Evolutionary conservation across 2,329 filamentous ascomycete genomes (phyloP), one percentile per base, ranked within the genome.

Genomic region (Aspergillus pseudotamarii): DNA sequence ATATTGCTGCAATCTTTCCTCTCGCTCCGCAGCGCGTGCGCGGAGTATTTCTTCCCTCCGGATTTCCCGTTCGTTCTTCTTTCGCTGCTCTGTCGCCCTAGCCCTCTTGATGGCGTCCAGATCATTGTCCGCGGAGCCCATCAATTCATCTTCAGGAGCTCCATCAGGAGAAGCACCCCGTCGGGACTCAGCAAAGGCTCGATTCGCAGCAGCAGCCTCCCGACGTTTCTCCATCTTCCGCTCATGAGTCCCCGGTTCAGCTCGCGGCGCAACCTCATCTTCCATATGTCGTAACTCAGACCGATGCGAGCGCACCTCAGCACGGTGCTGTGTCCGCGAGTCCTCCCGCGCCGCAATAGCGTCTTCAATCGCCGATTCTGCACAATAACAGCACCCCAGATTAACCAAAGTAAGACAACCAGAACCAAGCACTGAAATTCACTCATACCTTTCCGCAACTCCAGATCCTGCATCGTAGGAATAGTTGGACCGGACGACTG

Each of bases 201-300:
- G 86, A 81, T 96, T 89, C 68, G 89, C 88, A 8, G 90, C 89
- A 34, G 91, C 90, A 6, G 86, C 82, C 66, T 91, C 90, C 38
- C 85, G 86, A 67, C 89, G 90, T 85, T 97, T 97, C 81, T 99
- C 94, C 1, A 98, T 84, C 72, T 88, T 87, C 12, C 94, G 88
- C 79, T 97, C 94, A 53, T 89, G 88, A 1, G 91, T 91, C 0
- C 94, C 93, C 0, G 93, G 82, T 64, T 95, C 93, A 0, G 94
- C 92, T 12, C 92, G 91, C 0, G 94, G 94, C 0, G 85, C 87
- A 0, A 97, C 80, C 67, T 97, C 94, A 16, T 97, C 92, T 70
- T 79, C 67, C 41, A 79, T 64, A 11, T 74, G 68, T 50, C 73
- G 74, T 16, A 76, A 48, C 51, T 74, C 71, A 5, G 74, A 66